A percentile compares a stretch with the other conserved stretches of the same genome.
These are phyloP conservation scores for Trichoderma orchidacearum DNA, from an alignment of 495 filamentous ascomycete species.

Conservation along the genomic window DNA sequence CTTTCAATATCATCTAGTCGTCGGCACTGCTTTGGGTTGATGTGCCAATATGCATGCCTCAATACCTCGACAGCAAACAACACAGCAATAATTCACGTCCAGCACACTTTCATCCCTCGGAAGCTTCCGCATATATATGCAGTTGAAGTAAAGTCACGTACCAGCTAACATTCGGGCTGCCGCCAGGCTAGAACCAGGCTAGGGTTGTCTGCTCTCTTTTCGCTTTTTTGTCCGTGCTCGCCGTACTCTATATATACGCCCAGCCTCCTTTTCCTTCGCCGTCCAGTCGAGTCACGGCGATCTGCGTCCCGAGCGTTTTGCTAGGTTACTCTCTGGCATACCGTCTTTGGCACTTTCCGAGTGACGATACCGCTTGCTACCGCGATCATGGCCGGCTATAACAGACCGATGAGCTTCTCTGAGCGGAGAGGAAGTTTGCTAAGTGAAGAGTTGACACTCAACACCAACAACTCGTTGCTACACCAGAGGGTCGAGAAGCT, in stretches of 20 bases:
- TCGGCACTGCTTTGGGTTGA: neutral
- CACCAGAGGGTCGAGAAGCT: conserved; percentile 32
- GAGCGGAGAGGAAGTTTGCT: conserved; percentile 28
- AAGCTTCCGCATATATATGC: neutral
- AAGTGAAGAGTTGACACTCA: conserved; percentile 28
- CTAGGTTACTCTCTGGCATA: neutral
- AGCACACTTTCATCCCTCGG: neutral
- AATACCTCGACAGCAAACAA: neutral
- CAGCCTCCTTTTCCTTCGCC: neutral
- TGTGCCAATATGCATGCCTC: neutral
- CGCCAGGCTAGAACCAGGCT: neutral
- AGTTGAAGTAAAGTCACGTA: neutral
- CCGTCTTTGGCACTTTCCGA: neutral
- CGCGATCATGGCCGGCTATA: conserved; percentile 23
- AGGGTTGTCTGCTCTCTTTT: neutral
- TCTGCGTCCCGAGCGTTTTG: neutral
- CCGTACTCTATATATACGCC: neutral
- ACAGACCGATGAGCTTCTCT: conserved; percentile 24
- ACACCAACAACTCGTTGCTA: conserved; percentile 21
- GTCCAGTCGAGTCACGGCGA: neutral
- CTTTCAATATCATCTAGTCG: neutral
- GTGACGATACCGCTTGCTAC: neutral
- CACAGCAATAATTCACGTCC: neutral
- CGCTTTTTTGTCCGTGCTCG: neutral
- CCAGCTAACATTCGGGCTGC: neutral